phyloP scores from a whole-genome alignment of 495 filamentous ascomycete species.

The Tuber microsphaerosporum region DNA sequence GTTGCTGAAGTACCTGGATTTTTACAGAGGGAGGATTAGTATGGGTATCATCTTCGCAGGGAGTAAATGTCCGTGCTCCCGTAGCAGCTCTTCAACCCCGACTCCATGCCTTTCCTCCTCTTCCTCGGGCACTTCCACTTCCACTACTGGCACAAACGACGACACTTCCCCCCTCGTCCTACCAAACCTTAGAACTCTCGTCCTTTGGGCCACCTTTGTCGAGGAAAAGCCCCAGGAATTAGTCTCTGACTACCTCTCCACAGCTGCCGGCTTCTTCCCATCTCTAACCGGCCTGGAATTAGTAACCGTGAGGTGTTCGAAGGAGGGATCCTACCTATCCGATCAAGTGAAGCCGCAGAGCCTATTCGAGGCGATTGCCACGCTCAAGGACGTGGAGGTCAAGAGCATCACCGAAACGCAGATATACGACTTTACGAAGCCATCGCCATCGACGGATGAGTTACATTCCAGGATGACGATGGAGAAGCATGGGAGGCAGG shows the following conservation, averaged over 20 bases:
- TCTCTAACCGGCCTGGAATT: constrained; percentile 20
- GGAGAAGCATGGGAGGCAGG: constrained; percentile 33
- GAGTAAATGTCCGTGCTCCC: background rate
- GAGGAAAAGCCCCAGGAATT: constrained; percentile 29
- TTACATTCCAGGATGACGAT: constrained; percentile 26
- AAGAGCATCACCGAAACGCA: constrained; percentile 27
- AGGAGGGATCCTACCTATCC: constrained; percentile 19
- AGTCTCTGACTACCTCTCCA: constrained; percentile 25
- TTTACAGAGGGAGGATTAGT: constrained; percentile 31
- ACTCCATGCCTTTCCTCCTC: constrained; percentile 13
- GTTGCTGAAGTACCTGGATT: constrained; percentile 26
- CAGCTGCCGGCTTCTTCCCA: constrained; percentile 27
- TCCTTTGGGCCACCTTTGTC: constrained; percentile 29
- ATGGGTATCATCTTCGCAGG: constrained; percentile 34
- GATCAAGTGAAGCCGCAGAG: constrained; percentile 18
- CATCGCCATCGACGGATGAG: constrained; percentile 19
- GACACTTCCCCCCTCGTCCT: constrained; percentile 14
- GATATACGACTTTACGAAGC: constrained; percentile 19
- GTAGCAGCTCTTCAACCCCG: background rate
- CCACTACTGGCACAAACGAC: background rate
- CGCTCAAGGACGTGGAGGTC: constrained; percentile 26
- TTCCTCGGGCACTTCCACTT: background rate
- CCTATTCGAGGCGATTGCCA: constrained; percentile 20
- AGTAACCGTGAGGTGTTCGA: constrained; percentile 26
- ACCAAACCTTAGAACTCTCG: constrained; percentile 28